Evolutionary conservation across 208 protist species (phyloP).

Genomic region (Wallacemonas sp.): DNA sequence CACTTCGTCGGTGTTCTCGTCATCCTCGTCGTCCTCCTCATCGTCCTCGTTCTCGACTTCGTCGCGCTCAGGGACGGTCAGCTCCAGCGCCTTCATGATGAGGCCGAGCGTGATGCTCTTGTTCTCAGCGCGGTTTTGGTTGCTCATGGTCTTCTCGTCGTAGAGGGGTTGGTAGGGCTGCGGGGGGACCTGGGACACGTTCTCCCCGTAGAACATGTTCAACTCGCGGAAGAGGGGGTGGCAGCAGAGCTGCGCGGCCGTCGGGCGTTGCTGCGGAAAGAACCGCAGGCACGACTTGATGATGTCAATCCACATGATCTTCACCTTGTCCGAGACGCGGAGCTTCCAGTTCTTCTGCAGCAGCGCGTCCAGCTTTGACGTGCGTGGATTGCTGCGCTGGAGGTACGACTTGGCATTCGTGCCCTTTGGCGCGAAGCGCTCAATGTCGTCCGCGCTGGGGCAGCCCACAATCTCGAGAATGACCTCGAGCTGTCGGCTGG

Average conservation of each 20-base stretch:
- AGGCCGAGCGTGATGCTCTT: slow-evolving; percentile 55
- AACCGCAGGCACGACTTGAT: slow-evolving; percentile 77
- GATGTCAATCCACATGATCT: slow-evolving; percentile 74
- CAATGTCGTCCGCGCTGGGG: slow-evolving; percentile 60
- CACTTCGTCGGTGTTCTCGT: not conserved
- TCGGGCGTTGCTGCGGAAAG: slow-evolving; percentile 80
- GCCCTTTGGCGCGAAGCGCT: slow-evolving; percentile 68
- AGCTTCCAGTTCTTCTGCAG: slow-evolving; percentile 65
- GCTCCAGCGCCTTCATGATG: slow-evolving; percentile 31
- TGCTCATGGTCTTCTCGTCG: slow-evolving; percentile 18
- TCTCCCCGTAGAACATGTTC: slow-evolving; percentile 70
- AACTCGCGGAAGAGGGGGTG: slow-evolving; percentile 69
- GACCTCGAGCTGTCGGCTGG: slow-evolving; percentile 79
- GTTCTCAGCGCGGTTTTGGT: slow-evolving; percentile 51
- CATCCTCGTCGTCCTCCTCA: slow-evolving; percentile 7
- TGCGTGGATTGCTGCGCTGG: slow-evolving; percentile 51
- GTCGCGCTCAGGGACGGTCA: slow-evolving; percentile 21
- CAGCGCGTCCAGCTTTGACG: slow-evolving; percentile 50
- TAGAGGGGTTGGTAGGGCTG: slow-evolving; percentile 47
- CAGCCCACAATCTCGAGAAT: slow-evolving; percentile 82
- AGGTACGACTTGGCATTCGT: slow-evolving; percentile 81
- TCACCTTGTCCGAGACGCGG: slow-evolving; percentile 28
- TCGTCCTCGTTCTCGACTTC: slow-evolving; percentile 13
- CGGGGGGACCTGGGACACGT: slow-evolving; percentile 57
- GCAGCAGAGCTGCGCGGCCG: slow-evolving; percentile 65